Percentiles rank a stretch among this genome's conserved stretches.
Evolutionary conservation across 1,284 basidiomycete genomes (phyloP).

Genomic region (Vanrija sp.): DNA sequence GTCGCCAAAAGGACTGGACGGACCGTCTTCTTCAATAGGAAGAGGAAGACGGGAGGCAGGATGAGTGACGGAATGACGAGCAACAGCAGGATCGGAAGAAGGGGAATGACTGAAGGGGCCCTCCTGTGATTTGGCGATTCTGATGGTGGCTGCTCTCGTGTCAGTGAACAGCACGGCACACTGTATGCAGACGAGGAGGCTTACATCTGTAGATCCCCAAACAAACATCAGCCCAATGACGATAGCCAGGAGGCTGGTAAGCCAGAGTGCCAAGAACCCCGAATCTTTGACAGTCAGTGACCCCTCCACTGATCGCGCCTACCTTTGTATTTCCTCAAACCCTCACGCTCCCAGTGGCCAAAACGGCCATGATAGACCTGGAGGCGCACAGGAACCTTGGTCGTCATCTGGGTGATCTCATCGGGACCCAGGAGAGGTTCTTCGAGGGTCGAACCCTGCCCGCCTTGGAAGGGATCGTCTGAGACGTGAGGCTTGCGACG

Average conservation of each 20-base stretch:
- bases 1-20: slow-evolving; percentile 76
- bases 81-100: slow-evolving; percentile 75
- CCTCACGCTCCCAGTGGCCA: slow-evolving; percentile 46
- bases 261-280: slow-evolving; percentile 44
- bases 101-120: slow-evolving; percentile 59
- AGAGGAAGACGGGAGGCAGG: slow-evolving; percentile 70
- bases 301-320: background rate
- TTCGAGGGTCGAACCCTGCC: slow-evolving; percentile 17
- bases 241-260: slow-evolving; percentile 36
- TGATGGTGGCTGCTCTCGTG: background rate
- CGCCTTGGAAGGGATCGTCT: background rate
- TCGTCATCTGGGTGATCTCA: slow-evolving; percentile 21
- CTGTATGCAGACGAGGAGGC: background rate
- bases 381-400: slow-evolving; percentile 34
- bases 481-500: slow-evolving; percentile 4
- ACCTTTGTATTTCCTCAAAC: slow-evolving; percentile 48
- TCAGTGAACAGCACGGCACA: background rate
- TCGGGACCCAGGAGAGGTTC: slow-evolving; percentile 38
- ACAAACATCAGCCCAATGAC: slow-evolving; percentile 44
- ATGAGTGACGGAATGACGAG: slow-evolving; percentile 68
- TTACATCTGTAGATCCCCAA: slow-evolving; percentile 47
- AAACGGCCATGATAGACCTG: slow-evolving; percentile 47
- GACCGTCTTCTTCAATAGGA: slow-evolving; percentile 70
- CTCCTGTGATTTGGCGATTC: background rate
- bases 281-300: slow-evolving; percentile 28